Evolutionary conservation across 106 monocot genomes (phyloP).

Genomic region (Cymbidium sinense): DNA sequence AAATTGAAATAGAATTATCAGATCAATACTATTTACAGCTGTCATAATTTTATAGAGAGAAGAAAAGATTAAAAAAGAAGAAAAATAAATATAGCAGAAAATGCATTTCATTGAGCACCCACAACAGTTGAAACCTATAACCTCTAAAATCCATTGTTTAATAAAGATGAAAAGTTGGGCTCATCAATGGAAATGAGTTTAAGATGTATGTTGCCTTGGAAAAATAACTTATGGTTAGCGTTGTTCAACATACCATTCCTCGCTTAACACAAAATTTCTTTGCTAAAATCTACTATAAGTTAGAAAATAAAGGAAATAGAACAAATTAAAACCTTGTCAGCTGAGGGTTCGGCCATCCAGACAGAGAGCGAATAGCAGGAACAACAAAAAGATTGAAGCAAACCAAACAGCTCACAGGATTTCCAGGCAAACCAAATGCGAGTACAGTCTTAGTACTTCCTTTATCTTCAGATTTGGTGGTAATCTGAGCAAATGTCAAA

Average conservation of each 20-base stretch:
- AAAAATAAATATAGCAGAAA: not conserved
- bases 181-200: not conserved
- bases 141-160: not conserved
- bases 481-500: conserved; percentile 77
- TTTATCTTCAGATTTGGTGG: conserved; percentile 15
- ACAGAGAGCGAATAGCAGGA: conserved; percentile 72
- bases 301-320: not conserved
- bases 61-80: not conserved
- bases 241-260: not conserved
- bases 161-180: not conserved
- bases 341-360: conserved; percentile 74
- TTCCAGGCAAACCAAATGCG: conserved; percentile 97
- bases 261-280: not conserved
- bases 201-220: not conserved
- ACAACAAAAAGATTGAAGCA: conserved; percentile 93
- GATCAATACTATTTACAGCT: not conserved
- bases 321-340: conserved; percentile 49
- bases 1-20: not conserved
- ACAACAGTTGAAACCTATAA: not conserved
- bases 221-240: no score
- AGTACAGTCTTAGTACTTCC: conserved; percentile 43
- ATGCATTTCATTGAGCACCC: not conserved
- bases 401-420: conserved; percentile 93
- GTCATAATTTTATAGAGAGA: not conserved
- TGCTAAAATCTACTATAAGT: not conserved